Conservation (phyloP, 345 rosid genomes). For the Excoecaria agallocha region DNA sequence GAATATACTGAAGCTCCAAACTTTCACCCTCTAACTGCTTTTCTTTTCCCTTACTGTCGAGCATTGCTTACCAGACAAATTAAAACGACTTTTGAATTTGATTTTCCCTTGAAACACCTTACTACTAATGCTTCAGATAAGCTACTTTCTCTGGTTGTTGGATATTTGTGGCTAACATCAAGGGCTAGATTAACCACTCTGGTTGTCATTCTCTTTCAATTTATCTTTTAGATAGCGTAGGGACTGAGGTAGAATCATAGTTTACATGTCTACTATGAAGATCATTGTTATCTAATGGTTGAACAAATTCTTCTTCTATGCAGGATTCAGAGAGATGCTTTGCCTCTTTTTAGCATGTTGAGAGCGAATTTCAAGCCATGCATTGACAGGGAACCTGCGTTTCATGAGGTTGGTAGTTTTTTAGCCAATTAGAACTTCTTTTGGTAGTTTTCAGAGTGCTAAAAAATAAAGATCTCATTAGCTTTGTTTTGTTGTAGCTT, state of each 20-base stretch:
- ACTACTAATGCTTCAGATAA: neutral
- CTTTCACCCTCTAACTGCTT: neutral
- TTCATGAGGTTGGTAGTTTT: constrained; percentile 56
- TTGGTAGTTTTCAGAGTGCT: neutral
- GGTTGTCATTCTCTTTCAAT: neutral
- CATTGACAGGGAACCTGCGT: constrained; percentile 80
- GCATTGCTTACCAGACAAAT: neutral
- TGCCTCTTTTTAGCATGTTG: constrained; percentile 87
- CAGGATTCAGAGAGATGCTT: constrained; percentile 94
- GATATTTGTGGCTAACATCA: neutral
- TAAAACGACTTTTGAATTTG: neutral
- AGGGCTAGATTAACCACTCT: neutral
- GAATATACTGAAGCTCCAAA: neutral
- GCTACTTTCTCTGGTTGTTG: neutral
- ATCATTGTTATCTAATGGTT: neutral
- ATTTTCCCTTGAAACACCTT: neutral
- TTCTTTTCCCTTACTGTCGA: neutral
- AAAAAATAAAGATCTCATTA: neutral
- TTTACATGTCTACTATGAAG: neutral
- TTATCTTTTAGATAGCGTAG: neutral
- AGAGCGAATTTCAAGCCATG: constrained; percentile 63
- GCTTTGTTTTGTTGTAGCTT: no score
- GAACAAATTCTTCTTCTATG: neutral
- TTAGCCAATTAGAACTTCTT: neutral
- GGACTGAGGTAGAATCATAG: neutral